Conservation (phyloP, 2,329 filamentous ascomycete genomes). For the Fusarium albidum region DNA sequence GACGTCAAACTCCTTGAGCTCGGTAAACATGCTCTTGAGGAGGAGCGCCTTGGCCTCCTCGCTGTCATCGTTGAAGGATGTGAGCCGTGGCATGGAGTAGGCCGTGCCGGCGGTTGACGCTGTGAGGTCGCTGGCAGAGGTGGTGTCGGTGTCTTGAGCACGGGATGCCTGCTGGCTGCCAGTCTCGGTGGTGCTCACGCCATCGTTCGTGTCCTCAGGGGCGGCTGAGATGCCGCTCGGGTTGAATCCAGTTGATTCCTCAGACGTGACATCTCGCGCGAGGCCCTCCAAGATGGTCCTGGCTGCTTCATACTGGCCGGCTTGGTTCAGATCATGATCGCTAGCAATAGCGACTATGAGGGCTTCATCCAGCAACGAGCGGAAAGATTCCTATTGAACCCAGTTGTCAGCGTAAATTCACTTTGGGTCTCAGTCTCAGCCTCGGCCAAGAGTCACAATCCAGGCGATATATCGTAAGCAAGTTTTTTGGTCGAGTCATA, state of each 20-base stretch:
- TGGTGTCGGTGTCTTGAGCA: conserved; percentile 42
- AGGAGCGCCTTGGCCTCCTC: conserved; percentile 69
- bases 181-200: conserved; percentile 37
- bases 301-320: conserved; percentile 61
- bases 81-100: conserved; percentile 41
- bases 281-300: conserved; percentile 70
- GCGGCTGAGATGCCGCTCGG: conserved; percentile 72
- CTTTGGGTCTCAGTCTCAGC: neutral
- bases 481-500: conserved; percentile 15
- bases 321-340: conserved; percentile 73
- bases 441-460: neutral
- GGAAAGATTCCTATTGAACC: conserved; percentile 69
- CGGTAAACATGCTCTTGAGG: conserved; percentile 76
- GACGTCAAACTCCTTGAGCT: conserved; percentile 71
- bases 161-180: conserved; percentile 42
- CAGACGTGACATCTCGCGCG: conserved; percentile 67
- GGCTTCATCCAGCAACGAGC: conserved; percentile 78
- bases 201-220: conserved; percentile 37
- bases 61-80: conserved; percentile 51
- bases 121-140: conserved; percentile 37
- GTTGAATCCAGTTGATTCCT: conserved; percentile 81
- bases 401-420: conserved; percentile 15
- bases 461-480: neutral
- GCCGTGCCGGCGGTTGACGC: conserved; percentile 34
- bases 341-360: conserved; percentile 77